Percentiles rank a stretch among this genome's conserved stretches.
phyloP scores from a whole-genome alignment of 225 moss, liverwort and hornwort genomes.

The Physcomitrium patens region DNA sequence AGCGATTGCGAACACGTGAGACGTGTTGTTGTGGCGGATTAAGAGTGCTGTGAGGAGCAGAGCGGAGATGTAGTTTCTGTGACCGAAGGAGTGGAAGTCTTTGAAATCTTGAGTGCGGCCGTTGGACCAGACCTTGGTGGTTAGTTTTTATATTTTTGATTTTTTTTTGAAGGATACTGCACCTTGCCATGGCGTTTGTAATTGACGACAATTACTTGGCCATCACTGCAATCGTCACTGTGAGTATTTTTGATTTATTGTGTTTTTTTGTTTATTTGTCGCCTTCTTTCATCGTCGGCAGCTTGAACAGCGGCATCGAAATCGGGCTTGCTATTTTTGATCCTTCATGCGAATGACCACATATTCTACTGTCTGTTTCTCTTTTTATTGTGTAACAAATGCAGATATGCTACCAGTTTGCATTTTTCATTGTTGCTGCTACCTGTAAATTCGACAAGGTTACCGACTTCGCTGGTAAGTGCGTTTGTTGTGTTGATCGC shows the following conservation, averaged over 20 bases:
- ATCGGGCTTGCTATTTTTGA: background rate
- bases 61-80: background rate
- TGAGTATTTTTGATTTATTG: slow-evolving; percentile 16
- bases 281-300: background rate
- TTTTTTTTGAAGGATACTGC: background rate
- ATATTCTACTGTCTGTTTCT: background rate
- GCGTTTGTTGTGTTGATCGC: background rate
- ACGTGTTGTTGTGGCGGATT: background rate
- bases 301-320: background rate
- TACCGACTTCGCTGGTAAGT: slow-evolving; percentile 92
- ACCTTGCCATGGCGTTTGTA: slow-evolving; percentile 42
- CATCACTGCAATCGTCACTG: slow-evolving; percentile 61
- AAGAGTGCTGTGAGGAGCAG: background rate
- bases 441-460: slow-evolving; percentile 91
- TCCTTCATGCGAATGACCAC: background rate
- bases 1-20: background rate
- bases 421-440: slow-evolving; percentile 80
- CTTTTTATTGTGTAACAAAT: slow-evolving; percentile 21
- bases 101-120: background rate
- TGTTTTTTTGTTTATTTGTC: background rate
- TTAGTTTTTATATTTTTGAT: background rate
- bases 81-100: background rate
- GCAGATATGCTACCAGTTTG: slow-evolving; percentile 71
- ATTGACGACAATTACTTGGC: slow-evolving; percentile 57
- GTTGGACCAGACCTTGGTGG: slow-evolving; percentile 17